A percentile compares a stretch with the other conserved stretches of the same genome.
phyloP scores from a whole-genome alignment of 345 rosid species.

The Isatis tinctoria region DNA sequence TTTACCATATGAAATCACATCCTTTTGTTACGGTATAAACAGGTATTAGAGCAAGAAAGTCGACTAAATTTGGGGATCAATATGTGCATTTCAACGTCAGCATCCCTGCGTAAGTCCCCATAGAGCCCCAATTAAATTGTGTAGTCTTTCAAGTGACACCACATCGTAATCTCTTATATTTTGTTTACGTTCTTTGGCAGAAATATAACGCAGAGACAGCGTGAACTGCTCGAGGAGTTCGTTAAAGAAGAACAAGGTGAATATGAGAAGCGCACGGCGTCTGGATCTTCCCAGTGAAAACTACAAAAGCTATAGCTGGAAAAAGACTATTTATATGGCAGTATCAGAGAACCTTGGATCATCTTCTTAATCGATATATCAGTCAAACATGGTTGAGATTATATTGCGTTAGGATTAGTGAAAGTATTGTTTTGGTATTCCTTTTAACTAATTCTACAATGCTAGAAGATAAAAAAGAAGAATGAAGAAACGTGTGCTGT shows the following conservation, averaged over 20 bases:
- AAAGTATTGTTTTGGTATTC: slow-evolving; percentile 9
- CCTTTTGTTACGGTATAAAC: slow-evolving; percentile 8
- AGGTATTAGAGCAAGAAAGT: slow-evolving; percentile 84
- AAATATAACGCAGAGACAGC: slow-evolving; percentile 74
- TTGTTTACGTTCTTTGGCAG: slow-evolving; percentile 35
- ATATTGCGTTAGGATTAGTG: slow-evolving; percentile 16
- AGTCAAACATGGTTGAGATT: slow-evolving; percentile 12
- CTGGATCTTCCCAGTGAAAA: slow-evolving; percentile 69
- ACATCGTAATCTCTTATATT: not conserved
- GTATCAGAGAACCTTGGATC: not conserved
- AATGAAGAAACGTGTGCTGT: not conserved
- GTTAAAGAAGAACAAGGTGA: slow-evolving; percentile 90
- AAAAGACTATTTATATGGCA: not conserved
- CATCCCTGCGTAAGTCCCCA: slow-evolving; percentile 71
- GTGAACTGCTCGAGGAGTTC: slow-evolving; percentile 86
- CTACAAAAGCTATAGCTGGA: not conserved
- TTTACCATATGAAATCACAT: not conserved
- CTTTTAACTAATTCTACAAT: not conserved
- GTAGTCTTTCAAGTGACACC: not conserved
- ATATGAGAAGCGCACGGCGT: slow-evolving; percentile 56
- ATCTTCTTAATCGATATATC: slow-evolving; percentile 2
- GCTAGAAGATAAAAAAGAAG: not conserved
- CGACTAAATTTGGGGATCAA: slow-evolving; percentile 75
- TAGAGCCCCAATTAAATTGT: not conserved
- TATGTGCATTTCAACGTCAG: slow-evolving; percentile 89